Evolutionary conservation across 495 filamentous ascomycete genomes (phyloP), one percentile per base, ranked within the genome.

Genomic region (Collariella sp.): DNA sequence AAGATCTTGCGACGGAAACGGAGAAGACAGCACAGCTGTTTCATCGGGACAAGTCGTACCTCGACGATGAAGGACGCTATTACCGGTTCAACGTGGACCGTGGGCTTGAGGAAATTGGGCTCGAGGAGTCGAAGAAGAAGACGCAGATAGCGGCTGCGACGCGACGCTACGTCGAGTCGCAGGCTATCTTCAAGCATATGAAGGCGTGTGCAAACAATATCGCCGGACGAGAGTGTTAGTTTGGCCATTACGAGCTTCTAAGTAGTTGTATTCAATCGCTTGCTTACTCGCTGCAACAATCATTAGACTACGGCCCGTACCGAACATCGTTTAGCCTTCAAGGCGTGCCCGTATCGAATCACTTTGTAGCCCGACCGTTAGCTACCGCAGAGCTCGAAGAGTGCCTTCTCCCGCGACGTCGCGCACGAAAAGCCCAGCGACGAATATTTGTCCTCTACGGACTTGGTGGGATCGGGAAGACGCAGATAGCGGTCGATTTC

Each of bases 51-150:
- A 64, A 78, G 47, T 60, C 62, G 45, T 33, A 63, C 36, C 62
- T 75, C 19, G 60, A 66, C 47, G 51, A 68, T 19, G 59, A 68
- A 19, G 59, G 63, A 10, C 66, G 61, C 29, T 66, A 74, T 53
- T 76, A 70, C 57, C 68, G 75, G 7, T 77, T 78, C 53, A 77
- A 78, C 61, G 70, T 78, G 7, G 56, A 65, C 7, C 64, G 62
- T 34, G 73, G 74, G 1, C 52, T 78, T 12, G 70, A 74, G 54
- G 59, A 72, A 18, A 62, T 79, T 26, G 65, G 64, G 9, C 65
- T 75, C 2, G 66, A 77, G 42, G 67, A 72, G 45, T 59, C 63
- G 15, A 67, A 57, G 15, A 69, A 74, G 59, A 63, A 65, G 46
- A 60, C 58, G 5, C 66, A 66, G 41, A 71, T 76, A 49, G 61